Conservation (phyloP, 169 alveolate genomes). For the Cryptosporidium ryanae region DNA sequence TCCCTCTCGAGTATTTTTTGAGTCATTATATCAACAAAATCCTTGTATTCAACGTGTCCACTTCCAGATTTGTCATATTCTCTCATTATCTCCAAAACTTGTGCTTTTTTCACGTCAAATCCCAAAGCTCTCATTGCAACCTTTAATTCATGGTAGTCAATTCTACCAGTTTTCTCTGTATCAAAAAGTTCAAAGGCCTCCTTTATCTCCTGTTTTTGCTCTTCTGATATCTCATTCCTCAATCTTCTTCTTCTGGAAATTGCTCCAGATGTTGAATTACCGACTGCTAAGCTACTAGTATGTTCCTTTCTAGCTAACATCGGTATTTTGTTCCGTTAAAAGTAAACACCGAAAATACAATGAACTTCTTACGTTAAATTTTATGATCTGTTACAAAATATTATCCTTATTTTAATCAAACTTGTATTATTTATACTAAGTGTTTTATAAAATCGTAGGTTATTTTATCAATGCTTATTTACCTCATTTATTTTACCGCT, state of each 20-base stretch:
- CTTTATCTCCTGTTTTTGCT: slow-evolving; percentile 93
- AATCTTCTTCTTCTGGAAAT: slow-evolving; percentile 69
- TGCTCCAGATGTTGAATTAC: slow-evolving; percentile 46
- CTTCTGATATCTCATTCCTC: slow-evolving; percentile 89
- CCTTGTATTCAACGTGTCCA: slow-evolving; percentile 88
- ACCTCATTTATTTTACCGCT: no score
- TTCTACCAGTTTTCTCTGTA: slow-evolving; percentile 94
- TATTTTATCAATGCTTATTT: no score
- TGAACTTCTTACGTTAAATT: no score
- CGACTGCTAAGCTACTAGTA: slow-evolving; percentile 30
- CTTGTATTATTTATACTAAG: no score
- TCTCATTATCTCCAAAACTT: slow-evolving; percentile 91
- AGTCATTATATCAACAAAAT: slow-evolving; percentile 90
- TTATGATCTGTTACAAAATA: no score
- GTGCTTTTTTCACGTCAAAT: slow-evolving; percentile 96
- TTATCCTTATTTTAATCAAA: no score
- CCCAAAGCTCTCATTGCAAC: slow-evolving; percentile 99
- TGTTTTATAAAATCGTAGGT: no score
- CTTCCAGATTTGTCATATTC: slow-evolving; percentile 80
- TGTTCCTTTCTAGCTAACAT: slow-evolving; percentile 69
- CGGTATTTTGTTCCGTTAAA: background rate
- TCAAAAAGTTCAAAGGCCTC: slow-evolving; percentile 98
- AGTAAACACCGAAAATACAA: no score
- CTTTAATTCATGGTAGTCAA: slow-evolving; percentile 96
- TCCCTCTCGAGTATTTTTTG: slow-evolving; percentile 90